Conservation (phyloP, 2,329 filamentous ascomycete genomes). For the Trichoderma brevicompactum region DNA sequence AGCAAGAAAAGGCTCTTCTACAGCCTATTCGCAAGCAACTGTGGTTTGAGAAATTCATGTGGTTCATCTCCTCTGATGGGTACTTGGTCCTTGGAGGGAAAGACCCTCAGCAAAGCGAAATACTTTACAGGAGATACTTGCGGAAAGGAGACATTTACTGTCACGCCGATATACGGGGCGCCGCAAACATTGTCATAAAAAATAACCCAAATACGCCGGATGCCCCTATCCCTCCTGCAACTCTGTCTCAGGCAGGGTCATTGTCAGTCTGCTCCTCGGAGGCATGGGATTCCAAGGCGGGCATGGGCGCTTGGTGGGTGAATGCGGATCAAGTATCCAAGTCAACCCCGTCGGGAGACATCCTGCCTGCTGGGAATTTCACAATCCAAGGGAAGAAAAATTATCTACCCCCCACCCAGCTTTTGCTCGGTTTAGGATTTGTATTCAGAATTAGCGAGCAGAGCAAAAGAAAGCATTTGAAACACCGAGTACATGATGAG, state of each 20-base stretch:
- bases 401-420: slow-evolving; percentile 82
- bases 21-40: slow-evolving; percentile 80
- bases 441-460: slow-evolving; percentile 89
- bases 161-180: slow-evolving; percentile 85
- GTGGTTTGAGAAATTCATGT: slow-evolving; percentile 98
- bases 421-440: slow-evolving; percentile 85
- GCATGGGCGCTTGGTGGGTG: slow-evolving; percentile 97
- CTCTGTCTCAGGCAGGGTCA: slow-evolving; percentile 85
- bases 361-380: slow-evolving; percentile 77
- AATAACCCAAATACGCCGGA: slow-evolving; percentile 78
- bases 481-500: slow-evolving; percentile 56
- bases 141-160: slow-evolving; percentile 91
- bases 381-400: slow-evolving; percentile 87
- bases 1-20: slow-evolving; percentile 87
- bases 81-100: slow-evolving; percentile 90
- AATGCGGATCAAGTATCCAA: slow-evolving; percentile 89
- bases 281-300: slow-evolving; percentile 95
- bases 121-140: slow-evolving; percentile 84
- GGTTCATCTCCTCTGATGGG: slow-evolving; percentile 94
- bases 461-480: slow-evolving; percentile 79
- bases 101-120: slow-evolving; percentile 87
- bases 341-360: slow-evolving; percentile 77
- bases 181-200: slow-evolving; percentile 85
- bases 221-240: slow-evolving; percentile 88
- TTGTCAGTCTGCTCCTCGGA: slow-evolving; percentile 82